phyloP scores from a whole-genome alignment of 139 green algal genomes.

The Haematococcus sp. region DNA sequence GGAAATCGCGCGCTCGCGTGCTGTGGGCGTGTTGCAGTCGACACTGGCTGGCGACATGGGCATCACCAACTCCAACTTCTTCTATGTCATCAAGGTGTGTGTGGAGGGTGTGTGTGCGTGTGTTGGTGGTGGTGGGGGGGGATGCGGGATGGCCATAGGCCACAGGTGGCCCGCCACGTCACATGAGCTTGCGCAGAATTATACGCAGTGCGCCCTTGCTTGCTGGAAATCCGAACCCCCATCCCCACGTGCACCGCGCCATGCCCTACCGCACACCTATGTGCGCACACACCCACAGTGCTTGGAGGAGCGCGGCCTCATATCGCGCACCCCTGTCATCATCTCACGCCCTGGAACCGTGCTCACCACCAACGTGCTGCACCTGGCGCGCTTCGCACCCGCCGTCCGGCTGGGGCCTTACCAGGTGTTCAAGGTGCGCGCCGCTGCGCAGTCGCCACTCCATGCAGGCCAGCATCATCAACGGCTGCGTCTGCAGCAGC shows the following conservation, averaged over 20 bases:
- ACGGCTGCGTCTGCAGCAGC: no score
- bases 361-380: slow-evolving; percentile 47
- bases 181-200: no score
- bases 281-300: slow-evolving; percentile 26
- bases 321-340: slow-evolving; percentile 47
- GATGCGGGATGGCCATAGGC: no score
- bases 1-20: slow-evolving; percentile 19
- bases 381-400: slow-evolving; percentile 51
- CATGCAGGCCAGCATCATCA: no score
- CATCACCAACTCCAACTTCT: slow-evolving; percentile 46
- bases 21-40: slow-evolving; percentile 34
- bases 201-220: no score
- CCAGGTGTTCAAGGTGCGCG: slow-evolving; percentile 41
- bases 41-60: slow-evolving; percentile 25
- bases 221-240: no score
- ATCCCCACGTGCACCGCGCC: no score
- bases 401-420: slow-evolving; percentile 33
- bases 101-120: no score
- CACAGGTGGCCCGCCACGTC: no score
- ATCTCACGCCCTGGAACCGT: not conserved
- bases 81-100: slow-evolving; percentile 51
- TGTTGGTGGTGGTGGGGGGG: no score
- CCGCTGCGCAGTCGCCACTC: not conserved
- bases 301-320: slow-evolving; percentile 49
- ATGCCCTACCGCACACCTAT: no score